These are phyloP conservation scores for Paramecium sexaurelia DNA, from an alignment of 73 alveolate species.

Conservation along the genomic window DNA sequence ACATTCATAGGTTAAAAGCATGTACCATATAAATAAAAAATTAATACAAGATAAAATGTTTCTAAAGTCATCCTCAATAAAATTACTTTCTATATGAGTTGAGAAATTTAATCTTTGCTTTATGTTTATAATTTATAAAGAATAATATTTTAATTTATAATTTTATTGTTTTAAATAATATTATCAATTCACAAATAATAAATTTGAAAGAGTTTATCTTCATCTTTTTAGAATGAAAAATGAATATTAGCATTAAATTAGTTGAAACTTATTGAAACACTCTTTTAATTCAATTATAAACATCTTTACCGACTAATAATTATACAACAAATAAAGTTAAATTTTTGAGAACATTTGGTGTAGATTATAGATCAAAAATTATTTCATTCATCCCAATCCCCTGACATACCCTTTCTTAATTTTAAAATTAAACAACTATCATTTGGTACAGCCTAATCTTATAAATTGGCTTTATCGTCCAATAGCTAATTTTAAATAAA, in stretches of 20 bases:
- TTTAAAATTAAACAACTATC: slow-evolving; percentile 55
- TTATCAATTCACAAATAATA: no score
- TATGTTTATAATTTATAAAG: background rate
- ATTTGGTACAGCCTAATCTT: slow-evolving; percentile 62
- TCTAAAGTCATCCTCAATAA: background rate
- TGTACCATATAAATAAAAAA: background rate
- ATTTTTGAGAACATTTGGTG: background rate
- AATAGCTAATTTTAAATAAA: slow-evolving; percentile 21
- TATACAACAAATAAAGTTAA: no score
- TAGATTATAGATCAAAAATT: background rate
- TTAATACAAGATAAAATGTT: background rate
- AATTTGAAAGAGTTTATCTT: no score
- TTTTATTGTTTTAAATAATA: no score
- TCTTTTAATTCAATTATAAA: no score
- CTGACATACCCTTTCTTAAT: slow-evolving; percentile 44
- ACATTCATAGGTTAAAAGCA: background rate
- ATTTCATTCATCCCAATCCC: slow-evolving; percentile 51
- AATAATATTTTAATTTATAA: background rate
- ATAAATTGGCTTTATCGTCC: slow-evolving; percentile 58
- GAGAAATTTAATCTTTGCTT: background rate
- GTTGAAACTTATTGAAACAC: no score
- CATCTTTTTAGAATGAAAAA: no score
- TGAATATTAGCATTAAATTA: no score
- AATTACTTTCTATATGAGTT: background rate
- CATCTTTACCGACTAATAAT: no score